Percentiles rank a stretch among this genome's conserved stretches.
Evolutionary conservation across 176 grass and related monocot genomes (phyloP).

Genomic region (Aegilops speltoides): DNA sequence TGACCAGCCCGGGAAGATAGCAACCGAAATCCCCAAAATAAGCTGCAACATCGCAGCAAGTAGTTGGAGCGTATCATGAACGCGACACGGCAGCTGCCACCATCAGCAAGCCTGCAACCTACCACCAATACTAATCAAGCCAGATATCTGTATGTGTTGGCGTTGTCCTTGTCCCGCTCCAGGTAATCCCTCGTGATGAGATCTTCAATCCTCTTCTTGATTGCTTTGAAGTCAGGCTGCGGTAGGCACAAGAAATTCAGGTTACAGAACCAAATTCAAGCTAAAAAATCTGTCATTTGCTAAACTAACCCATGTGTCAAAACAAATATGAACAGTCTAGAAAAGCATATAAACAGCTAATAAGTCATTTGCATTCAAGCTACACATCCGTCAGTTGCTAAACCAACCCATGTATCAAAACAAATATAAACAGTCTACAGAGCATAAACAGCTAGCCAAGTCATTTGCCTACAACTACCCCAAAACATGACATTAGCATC

Average conservation of each 20-base stretch:
- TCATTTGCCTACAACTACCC: background rate
- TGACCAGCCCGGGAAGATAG: constrained; percentile 1
- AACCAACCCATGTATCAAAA: background rate
- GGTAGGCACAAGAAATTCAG: background rate
- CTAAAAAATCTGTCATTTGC: background rate
- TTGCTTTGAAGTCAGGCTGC: constrained; percentile 80
- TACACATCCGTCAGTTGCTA: background rate
- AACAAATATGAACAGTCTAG: background rate
- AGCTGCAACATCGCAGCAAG: background rate
- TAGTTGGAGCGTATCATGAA: constrained; percentile 14
- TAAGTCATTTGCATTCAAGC: background rate
- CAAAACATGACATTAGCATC: background rate
- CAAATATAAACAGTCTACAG: background rate
- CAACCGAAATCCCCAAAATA: constrained; percentile 20
- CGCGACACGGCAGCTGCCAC: constrained; percentile 26
- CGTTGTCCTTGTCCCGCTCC: constrained; percentile 67
- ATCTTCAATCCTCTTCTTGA: constrained; percentile 79
- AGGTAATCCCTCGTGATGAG: constrained; percentile 73
- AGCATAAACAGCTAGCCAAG: background rate
- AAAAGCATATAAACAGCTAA: background rate
- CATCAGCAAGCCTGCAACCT: background rate
- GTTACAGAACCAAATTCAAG: background rate
- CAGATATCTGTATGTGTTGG: constrained; percentile 72
- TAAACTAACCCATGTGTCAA: background rate
- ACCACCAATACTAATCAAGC: constrained; percentile 41